Percentiles rank a stretch among this genome's conserved stretches.
Conservation (phyloP, 1,284 basidiomycete species). For the Ceratobasidium sp. region DNA sequence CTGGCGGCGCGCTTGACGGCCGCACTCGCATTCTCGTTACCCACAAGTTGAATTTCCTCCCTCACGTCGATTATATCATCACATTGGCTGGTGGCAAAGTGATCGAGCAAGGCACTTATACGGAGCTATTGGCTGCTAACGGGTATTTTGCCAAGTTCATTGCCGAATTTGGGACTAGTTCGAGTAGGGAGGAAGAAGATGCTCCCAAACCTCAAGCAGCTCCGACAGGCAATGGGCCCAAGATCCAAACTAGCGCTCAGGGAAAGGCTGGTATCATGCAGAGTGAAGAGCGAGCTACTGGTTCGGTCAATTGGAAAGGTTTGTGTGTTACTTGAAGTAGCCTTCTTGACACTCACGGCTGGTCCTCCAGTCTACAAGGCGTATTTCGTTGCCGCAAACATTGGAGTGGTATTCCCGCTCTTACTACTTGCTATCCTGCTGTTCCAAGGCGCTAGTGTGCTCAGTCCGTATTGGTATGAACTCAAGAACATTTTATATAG, state of each 20-base stretch:
- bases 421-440: conserved; percentile 37
- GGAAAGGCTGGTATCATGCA: conserved; percentile 70
- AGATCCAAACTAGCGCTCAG: neutral
- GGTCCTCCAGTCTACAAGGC: conserved; percentile 2
- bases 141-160: conserved; percentile 81
- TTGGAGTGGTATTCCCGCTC: conserved; percentile 25
- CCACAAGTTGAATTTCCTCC: conserved; percentile 84
- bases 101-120: conserved; percentile 81
- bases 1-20: conserved; percentile 61
- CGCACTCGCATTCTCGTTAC: conserved; percentile 89
- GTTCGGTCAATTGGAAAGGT: conserved; percentile 71
- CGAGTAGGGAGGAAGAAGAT: conserved; percentile 52
- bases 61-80: conserved; percentile 77
- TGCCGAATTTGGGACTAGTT: conserved; percentile 71
- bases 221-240: conserved; percentile 21
- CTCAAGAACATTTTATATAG: neutral
- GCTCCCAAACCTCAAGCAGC: conserved; percentile 38
- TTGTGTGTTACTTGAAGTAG: conserved; percentile 42
- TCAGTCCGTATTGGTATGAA: conserved; percentile 37
- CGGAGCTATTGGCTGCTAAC: conserved; percentile 70
- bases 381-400: conserved; percentile 35
- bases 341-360: neutral
- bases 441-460: conserved; percentile 28
- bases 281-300: conserved; percentile 74
- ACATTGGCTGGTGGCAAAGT: conserved; percentile 61